A percentile compares a stretch with the other conserved stretches of the same genome.
phyloP scores from a whole-genome alignment of 148 eudicot species.

The Rhododendron williamsianum region DNA sequence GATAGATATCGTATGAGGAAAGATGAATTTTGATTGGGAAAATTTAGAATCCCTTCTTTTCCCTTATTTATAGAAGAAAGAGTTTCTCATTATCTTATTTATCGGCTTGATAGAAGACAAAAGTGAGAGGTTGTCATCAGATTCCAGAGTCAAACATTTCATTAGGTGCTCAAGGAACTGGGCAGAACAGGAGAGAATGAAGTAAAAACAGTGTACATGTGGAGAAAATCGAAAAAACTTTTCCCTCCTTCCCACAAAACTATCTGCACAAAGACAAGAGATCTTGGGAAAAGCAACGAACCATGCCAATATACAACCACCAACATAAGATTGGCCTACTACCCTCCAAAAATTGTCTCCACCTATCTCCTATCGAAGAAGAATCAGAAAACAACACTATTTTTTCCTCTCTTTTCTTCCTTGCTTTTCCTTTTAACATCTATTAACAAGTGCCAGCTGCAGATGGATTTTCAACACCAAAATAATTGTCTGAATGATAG shows the following conservation, averaged over 20 bases:
- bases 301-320: neutral
- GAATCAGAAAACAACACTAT: neutral
- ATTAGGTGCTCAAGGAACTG: neutral
- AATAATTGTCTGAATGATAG: neutral
- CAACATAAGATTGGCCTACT: neutral
- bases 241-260: neutral
- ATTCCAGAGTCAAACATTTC: neutral
- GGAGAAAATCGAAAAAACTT: neutral
- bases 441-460: neutral
- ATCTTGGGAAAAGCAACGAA: neutral
- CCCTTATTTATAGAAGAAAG: neutral
- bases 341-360: neutral
- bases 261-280: neutral
- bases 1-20: neutral
- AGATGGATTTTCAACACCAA: neutral
- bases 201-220: neutral
- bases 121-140: neutral
- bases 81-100: neutral
- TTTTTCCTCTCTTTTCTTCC: neutral
- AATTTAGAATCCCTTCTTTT: neutral
- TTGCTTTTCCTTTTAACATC: neutral
- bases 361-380: neutral
- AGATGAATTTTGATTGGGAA: neutral
- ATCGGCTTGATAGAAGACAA: neutral
- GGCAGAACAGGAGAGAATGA: neutral